These are phyloP conservation scores for Phoenix roebelenii DNA, from an alignment of 176 grass and related monocot species.

Conservation along the genomic window DNA sequence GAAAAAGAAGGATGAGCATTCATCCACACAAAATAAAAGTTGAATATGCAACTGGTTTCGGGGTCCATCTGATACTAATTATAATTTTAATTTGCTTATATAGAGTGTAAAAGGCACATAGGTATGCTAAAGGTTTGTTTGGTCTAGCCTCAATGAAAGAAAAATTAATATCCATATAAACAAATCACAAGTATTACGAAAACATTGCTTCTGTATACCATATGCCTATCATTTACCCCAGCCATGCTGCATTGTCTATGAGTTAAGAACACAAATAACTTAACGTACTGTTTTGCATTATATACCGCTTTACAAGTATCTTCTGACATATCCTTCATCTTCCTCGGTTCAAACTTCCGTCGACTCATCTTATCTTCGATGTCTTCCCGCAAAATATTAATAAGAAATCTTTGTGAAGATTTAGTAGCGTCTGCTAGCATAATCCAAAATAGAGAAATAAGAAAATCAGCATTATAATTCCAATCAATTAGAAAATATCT, in stretches of 20 bases:
- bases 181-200: no score
- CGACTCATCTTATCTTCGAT: constrained; percentile 28
- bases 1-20: no score
- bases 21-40: no score
- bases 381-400: constrained; percentile 41
- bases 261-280: not conserved
- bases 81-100: constrained; percentile 6
- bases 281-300: not conserved
- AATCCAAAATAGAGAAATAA: not conserved
- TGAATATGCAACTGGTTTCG: no score
- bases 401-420: not conserved
- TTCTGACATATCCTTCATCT: constrained; percentile 20
- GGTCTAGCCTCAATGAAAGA: no score
- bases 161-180: no score
- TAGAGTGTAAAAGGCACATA: constrained; percentile 15
- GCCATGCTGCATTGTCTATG: not conserved
- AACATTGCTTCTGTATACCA: not conserved
- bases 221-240: not conserved
- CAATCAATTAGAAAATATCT: no score
- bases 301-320: constrained; percentile 41
- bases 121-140: no score
- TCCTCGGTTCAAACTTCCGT: constrained; percentile 26
- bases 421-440: not conserved
- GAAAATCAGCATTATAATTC: constrained; percentile 2
- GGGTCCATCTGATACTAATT: no score